Percentiles rank a stretch among this genome's conserved stretches.
Evolutionary conservation across 495 filamentous ascomycete genomes (phyloP).

Genomic region (Tuber microsphaerosporum): DNA sequence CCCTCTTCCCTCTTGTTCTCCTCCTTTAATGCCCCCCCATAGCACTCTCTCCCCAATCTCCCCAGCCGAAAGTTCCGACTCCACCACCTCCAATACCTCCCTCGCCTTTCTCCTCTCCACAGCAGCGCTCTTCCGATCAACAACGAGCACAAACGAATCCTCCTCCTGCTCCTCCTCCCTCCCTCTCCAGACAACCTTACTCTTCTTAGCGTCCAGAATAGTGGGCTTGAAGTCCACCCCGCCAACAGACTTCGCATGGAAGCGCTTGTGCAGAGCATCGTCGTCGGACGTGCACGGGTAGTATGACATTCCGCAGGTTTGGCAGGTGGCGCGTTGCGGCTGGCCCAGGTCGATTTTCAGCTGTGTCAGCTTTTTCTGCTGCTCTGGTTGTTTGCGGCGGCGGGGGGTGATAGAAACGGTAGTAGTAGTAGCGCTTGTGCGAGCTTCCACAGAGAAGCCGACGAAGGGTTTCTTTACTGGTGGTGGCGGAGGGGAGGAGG

Average conservation of each 20-base stretch:
- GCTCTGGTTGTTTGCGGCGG: slow-evolving; percentile 6
- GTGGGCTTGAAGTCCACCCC: slow-evolving; percentile 59
- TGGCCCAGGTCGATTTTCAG: slow-evolving; percentile 62
- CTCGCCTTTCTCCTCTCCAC: slow-evolving; percentile 53
- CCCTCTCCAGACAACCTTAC: slow-evolving; percentile 27
- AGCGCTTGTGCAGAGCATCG: slow-evolving; percentile 57
- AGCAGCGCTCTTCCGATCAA: slow-evolving; percentile 52
- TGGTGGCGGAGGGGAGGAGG: slow-evolving; percentile 1
- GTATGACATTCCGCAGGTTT: slow-evolving; percentile 64
- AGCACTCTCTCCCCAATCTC: slow-evolving; percentile 54
- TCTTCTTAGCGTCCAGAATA: slow-evolving; percentile 44
- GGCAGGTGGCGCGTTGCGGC: slow-evolving; percentile 55
- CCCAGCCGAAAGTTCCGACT: slow-evolving; percentile 58
- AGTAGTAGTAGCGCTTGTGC: slow-evolving; percentile 8
- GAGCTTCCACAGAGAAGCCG: slow-evolving; percentile 11
- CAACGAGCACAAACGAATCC: slow-evolving; percentile 53
- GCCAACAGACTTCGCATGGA: slow-evolving; percentile 58
- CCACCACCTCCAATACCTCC: slow-evolving; percentile 61
- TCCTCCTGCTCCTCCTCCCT: slow-evolving; percentile 3
- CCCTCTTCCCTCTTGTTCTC: slow-evolving; percentile 11
- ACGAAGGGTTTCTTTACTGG: slow-evolving; percentile 15
- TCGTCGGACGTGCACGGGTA: slow-evolving; percentile 61
- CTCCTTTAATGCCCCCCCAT: slow-evolving; percentile 48
- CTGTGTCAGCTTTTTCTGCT: slow-evolving; percentile 49
- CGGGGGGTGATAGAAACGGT: slow-evolving; percentile 2